Conservation (phyloP, 129 eudicot genomes). For the Artemisia tridentata region DNA sequence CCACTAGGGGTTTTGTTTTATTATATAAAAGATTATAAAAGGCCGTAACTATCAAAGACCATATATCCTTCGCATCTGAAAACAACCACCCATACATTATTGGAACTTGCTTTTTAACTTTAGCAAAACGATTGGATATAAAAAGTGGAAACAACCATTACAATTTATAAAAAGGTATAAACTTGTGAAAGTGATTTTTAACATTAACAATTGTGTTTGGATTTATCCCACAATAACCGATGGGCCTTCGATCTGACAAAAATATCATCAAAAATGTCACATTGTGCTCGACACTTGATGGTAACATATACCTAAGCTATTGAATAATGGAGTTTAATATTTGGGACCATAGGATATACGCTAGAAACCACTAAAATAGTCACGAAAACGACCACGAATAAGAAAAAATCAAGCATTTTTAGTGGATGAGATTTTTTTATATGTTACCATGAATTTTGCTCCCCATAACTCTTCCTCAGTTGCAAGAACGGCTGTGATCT, state of each 20-base stretch:
- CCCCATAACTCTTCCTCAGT: constrained; percentile 98
- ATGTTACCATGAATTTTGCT: constrained; percentile 83
- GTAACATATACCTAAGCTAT: constrained; percentile 32
- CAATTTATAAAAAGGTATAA: too few species aligned
- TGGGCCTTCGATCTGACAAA: constrained; percentile 77
- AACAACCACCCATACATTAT: too few species aligned
- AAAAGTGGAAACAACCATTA: too few species aligned
- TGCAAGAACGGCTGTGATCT: constrained; percentile 93
- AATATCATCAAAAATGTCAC: constrained; percentile 31
- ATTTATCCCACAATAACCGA: constrained; percentile 28
- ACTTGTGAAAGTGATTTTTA: too few species aligned
- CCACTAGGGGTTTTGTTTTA: too few species aligned
- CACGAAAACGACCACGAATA: constrained; percentile 2
- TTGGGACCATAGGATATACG: constrained; percentile 28
- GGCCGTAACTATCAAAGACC: too few species aligned
- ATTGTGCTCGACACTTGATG: constrained; percentile 1
- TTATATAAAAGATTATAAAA: too few species aligned
- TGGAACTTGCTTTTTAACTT: too few species aligned
- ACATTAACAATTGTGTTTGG: too few species aligned
- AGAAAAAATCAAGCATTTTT: neutral
- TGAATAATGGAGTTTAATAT: neutral
- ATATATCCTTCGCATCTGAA: too few species aligned
- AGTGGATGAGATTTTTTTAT: neutral
- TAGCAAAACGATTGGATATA: too few species aligned
- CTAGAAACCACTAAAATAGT: constrained; percentile 12